Evolutionary conservation across 2,329 filamentous ascomycete genomes (phyloP), one percentile per base, ranked within the genome.

Genomic region (Acephala macrosclerotiorum): DNA sequence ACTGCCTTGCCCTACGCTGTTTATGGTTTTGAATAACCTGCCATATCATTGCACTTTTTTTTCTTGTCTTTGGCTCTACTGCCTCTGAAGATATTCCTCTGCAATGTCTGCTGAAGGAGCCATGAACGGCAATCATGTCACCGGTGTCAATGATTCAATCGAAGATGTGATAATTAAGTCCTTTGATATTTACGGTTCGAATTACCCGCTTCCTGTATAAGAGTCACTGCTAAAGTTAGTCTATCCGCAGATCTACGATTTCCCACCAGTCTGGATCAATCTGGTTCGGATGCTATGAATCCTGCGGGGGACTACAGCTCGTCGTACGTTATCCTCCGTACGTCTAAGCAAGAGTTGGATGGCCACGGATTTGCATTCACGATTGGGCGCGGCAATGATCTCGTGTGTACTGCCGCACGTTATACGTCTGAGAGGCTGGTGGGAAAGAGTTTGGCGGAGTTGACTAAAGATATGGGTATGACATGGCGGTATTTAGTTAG

Each of bases 401-500:
- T 96, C 66, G 93, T 97, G 75, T 96, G 92, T 82, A 84, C 89
- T 42, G 93, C 93, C 69, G 96, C 96, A 77, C 80, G 87, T 71
- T 86, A 93, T 75, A 85, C 96, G 33, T 90, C 90, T 29, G 87
- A 91, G 61, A 90, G 92, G 71, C 84, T 96, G 73, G 84, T 87
- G 68, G 89, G 89, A 75, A 89, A 87, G 75, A 91, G 90, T 3
- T 87, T 97, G 58, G 88, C 90, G 42, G 90, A 89, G 2, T 87
- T 96, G 33, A 91, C 92, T 40, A 82, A 84, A 58, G 85, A 96
- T 82, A 95, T 91, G 92, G 92, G 92, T 70, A 82, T 90, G 79
- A 96, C 93, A 40, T 97, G 93, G 93, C 87, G 93, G 35, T 88
- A 96, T 78, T 87, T 97, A n/a, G 93, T 96, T 73, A 91, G 90